Conservation (phyloP, 495 filamentous ascomycete species). For the Penicillium bovifimosum region DNA sequence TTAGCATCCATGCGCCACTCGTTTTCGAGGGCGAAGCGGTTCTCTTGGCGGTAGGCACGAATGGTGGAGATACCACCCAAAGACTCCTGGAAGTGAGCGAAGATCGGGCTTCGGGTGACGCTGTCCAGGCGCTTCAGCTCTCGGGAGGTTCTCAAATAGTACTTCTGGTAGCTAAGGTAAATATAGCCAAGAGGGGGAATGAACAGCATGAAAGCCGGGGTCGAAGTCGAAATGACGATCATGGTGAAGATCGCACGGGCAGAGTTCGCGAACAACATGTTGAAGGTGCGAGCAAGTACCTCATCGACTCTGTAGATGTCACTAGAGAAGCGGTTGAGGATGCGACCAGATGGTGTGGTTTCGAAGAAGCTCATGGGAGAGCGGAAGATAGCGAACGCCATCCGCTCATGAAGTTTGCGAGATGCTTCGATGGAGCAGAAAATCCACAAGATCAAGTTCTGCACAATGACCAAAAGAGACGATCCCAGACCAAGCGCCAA, state of each 20-base stretch:
- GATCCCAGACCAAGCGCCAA: conserved; percentile 91
- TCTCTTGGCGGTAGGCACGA: conserved; percentile 85
- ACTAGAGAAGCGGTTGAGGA: conserved; percentile 95
- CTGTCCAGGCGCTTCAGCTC: conserved; percentile 96
- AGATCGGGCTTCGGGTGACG: conserved; percentile 90
- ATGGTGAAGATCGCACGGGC: conserved; percentile 83
- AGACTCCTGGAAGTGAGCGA: conserved; percentile 97
- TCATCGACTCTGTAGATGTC: conserved; percentile 97
- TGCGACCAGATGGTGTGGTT: conserved; percentile 93
- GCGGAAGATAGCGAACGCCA: conserved; percentile 97
- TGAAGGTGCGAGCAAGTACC: conserved; percentile 85
- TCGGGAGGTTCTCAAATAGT: conserved; percentile 92
- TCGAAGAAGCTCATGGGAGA: conserved; percentile 99
- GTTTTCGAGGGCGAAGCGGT: conserved; percentile 85
- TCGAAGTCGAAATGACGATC: conserved; percentile 72
- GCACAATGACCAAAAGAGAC: conserved; percentile 76
- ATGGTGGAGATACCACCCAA: conserved; percentile 95
- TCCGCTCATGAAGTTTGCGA: conserved; percentile 92
- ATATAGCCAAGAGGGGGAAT: conserved; percentile 75
- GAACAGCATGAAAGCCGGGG: conserved; percentile 73
- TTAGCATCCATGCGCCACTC: conserved; percentile 98
- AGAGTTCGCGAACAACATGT: conserved; percentile 89
- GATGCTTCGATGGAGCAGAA: conserved; percentile 99
- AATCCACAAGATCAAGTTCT: conserved; percentile 96
- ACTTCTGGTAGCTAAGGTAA: conserved; percentile 92